Evolutionary conservation across 2,329 filamentous ascomycete species (phyloP), one percentile per base, ranked within the genome.

Genomic region (Cadophora sp.): DNA sequence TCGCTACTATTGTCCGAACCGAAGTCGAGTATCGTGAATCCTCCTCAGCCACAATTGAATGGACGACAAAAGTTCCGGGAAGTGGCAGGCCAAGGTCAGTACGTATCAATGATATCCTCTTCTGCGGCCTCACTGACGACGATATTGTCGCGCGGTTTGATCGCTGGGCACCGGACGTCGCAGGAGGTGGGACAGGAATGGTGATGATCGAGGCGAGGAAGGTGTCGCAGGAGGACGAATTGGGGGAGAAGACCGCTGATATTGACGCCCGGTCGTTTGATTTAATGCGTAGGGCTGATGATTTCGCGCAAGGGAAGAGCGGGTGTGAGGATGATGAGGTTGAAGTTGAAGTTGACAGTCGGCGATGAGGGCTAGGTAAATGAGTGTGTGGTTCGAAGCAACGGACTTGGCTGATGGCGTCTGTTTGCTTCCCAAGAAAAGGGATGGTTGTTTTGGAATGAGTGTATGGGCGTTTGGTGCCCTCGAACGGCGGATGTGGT

Each of bases 111-210:
- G 48, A 36, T 60, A 55, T 67, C 30, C 41, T 53, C 43, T 62
- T 61, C 58, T 51, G 48, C 62, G 50, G 59, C 51, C 50, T 27
- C 36, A 56, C 33, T 39, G n/a, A 36, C 51, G 51, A 39, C 56
- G 61, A 51, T 62, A 33, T 68, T 68, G 55, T 61, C 55, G 67
- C 62, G 64, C 58, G 67, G 64, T 69, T 69, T 69, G 68, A 67
- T 67, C 65, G 68, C 68, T 69, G 59, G 50, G 33, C 53, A 60
- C 47, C 47, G 45, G 48, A 53, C 39, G 47, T 33, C 22, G 24
- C 30, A 50, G 45, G 30, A 51, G 33, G 27, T 36, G 20, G 59
- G 59, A 56, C 47, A 30, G 53, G 33, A 48, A 33, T 33, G 30
- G 55, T 24, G 55, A 43, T 41, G 55, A 58, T 58, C 55, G 20